phyloP scores from a whole-genome alignment of 2,329 filamentous ascomycete species.

The Zasmidium angulare region DNA sequence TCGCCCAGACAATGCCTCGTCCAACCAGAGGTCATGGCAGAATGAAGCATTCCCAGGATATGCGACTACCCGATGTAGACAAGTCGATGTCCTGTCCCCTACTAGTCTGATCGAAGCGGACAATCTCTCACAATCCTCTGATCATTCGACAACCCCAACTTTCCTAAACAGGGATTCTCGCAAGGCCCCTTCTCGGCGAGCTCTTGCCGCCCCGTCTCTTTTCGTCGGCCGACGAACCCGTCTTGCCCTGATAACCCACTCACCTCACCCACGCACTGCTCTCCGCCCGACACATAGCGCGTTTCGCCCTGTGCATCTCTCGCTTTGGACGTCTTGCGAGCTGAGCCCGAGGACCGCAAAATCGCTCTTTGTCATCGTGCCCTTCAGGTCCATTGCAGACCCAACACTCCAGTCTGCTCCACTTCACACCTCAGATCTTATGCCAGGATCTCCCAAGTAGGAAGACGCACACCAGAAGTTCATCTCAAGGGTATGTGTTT shows the following conservation, averaged over 20 bases:
- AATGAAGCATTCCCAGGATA: neutral
- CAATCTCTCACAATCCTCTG: no score
- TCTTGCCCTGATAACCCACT: no score
- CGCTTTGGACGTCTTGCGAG: no score
- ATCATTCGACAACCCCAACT: neutral
- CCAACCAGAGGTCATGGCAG: neutral
- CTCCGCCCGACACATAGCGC: no score
- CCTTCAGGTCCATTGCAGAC: no score
- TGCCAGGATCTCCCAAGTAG: neutral
- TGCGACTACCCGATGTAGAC: conserved; percentile 5
- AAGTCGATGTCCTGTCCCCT: neutral
- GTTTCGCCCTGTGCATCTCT: no score
- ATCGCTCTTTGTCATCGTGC: no score
- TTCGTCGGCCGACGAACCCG: neutral
- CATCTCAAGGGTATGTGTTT: neutral
- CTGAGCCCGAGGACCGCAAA: no score
- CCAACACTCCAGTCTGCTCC: no score
- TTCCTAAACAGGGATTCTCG: neutral
- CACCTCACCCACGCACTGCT: neutral
- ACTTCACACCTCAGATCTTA: neutral
- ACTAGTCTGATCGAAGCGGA: neutral
- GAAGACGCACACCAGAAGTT: neutral
- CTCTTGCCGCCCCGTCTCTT: neutral
- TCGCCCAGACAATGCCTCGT: neutral
- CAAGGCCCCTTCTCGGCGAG: neutral